Base-by-base conservation (phyloP, 2,329 filamentous ascomycete species). In the Trichothecium roseum region DNA sequence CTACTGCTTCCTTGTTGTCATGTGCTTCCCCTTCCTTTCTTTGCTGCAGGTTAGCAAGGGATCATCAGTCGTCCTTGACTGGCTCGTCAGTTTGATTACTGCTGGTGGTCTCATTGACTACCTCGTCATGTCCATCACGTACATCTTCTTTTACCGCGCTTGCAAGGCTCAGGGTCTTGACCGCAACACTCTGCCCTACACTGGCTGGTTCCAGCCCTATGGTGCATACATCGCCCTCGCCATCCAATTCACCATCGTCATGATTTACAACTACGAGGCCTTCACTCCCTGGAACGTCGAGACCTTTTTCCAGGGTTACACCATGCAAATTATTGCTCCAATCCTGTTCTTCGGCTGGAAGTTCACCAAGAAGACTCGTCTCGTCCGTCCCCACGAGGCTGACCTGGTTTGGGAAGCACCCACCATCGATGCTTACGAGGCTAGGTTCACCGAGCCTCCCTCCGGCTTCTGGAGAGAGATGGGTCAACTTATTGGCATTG, bases 331-430 rank as follows among this genome's bases (percentile, higher is more conserved):
- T 12, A 50, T 78, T 17, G 65, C 68, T 0, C 64, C 68, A 6
- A 49, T 72, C 26, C 55, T 75, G 18, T 81, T 69, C 49, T 35
- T 68, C 15, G 62, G 63, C 45, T 84, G 76, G 74, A 84, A 84
- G 57, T 8, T 82, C 1, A 15, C 75, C 51, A 74, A 77, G 59
- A 62, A 60, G 38, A 82, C 78, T 2, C 65, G 64, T 39, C 59
- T 71, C 35, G 59, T 77, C n/a, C 55, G 56, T 3, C 59, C 76
- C 0, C 50, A 61, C 5, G 69, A 81, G 47, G 65, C 67, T 3
- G 75, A 81, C 46, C 60, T 80, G 13, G 58, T 75, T 30, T 73
- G 73, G 74, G 66, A 80, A 45, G 60, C 66, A n/a, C 73, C 72
- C 15, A 46, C 62, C 15, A 71, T 79, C 37, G 74, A 79, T 39